Evolutionary conservation across 2,329 filamentous ascomycete species (phyloP).

Genomic region (Aspergillus fischeri): DNA sequence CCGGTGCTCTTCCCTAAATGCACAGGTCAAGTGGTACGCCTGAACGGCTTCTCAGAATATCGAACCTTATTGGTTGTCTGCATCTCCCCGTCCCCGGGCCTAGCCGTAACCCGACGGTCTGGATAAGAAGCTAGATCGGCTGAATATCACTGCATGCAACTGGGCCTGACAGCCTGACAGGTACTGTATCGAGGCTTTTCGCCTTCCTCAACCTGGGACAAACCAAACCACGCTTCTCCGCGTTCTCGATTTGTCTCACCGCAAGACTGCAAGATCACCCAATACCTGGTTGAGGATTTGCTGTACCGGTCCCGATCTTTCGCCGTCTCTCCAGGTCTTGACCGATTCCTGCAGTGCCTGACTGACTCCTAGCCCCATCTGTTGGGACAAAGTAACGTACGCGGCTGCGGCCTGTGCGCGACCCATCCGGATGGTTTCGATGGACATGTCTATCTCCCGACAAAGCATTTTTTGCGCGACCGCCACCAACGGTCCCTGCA

Average conservation of each 20-base stretch:
- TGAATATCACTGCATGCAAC: neutral
- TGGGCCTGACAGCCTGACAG: neutral
- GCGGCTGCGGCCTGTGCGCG: constrained; percentile 34
- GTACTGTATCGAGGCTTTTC: neutral
- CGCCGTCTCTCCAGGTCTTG: constrained; percentile 33
- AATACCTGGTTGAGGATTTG: constrained; percentile 32
- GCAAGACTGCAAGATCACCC: constrained; percentile 5
- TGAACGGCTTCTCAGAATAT: neutral
- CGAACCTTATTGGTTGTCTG: neutral
- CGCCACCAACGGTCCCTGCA: constrained; percentile 24
- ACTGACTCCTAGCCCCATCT: constrained; percentile 16
- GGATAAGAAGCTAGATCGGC: neutral
- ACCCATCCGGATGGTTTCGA: constrained; percentile 35
- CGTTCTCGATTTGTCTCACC: neutral
- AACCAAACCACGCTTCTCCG: neutral
- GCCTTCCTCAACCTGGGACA: neutral
- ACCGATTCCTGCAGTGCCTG: constrained; percentile 21
- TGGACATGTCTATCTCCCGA: constrained; percentile 29
- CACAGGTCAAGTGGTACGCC: neutral
- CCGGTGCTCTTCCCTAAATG: neutral
- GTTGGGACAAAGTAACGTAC: constrained; percentile 27
- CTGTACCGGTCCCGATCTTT: constrained; percentile 38
- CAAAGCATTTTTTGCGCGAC: constrained; percentile 29
- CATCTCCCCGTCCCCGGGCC: neutral
- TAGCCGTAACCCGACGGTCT: neutral